Percentiles rank a stretch among this genome's conserved stretches.
Conservation (phyloP, 2,329 filamentous ascomycete genomes). For the Colletotrichum sp. region DNA sequence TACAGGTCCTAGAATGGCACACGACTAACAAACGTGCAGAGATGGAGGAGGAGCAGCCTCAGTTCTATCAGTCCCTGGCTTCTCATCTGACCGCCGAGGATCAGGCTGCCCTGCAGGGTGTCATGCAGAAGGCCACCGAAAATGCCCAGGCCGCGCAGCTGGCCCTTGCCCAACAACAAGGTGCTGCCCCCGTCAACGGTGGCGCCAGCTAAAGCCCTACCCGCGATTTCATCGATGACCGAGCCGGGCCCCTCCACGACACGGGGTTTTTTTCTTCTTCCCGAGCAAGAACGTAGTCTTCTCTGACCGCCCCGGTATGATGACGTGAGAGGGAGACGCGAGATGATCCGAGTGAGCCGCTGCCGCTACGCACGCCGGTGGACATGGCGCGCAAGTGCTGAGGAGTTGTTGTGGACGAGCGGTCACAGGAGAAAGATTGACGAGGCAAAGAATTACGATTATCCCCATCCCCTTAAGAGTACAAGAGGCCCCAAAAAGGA, state of each 20-base stretch:
- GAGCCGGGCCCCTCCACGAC: constrained; percentile 19
- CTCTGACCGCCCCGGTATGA: constrained; percentile 4
- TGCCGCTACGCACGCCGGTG: constrained; percentile 6
- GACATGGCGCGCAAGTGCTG: constrained; percentile 11
- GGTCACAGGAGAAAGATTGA: constrained; percentile 20
- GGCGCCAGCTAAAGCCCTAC: constrained; percentile 23
- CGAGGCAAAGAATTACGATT: constrained; percentile 22
- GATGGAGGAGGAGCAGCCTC: constrained; percentile 89
- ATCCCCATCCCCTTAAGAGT: constrained; percentile 16
- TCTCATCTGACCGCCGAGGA: constrained; percentile 81
- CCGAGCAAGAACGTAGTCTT: not conserved
- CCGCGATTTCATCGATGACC: constrained; percentile 21
- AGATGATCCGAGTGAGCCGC: constrained; percentile 20
- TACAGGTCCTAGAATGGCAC: not conserved
- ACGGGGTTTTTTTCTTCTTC: not conserved
- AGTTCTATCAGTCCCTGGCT: constrained; percentile 83
- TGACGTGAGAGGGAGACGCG: constrained; percentile 18
- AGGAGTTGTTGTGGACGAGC: constrained; percentile 10
- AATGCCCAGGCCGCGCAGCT: constrained; percentile 39
- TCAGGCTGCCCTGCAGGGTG: constrained; percentile 78
- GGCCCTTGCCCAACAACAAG: constrained; percentile 27
- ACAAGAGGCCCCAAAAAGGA: constrained; percentile 16
- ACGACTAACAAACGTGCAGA: constrained; percentile 53
- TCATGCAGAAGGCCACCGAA: constrained; percentile 68
- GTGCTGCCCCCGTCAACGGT: constrained; percentile 25